Base-by-base conservation (phyloP, 2,329 filamentous ascomycete genomes). In the Arthrinium puccinioides region DNA sequence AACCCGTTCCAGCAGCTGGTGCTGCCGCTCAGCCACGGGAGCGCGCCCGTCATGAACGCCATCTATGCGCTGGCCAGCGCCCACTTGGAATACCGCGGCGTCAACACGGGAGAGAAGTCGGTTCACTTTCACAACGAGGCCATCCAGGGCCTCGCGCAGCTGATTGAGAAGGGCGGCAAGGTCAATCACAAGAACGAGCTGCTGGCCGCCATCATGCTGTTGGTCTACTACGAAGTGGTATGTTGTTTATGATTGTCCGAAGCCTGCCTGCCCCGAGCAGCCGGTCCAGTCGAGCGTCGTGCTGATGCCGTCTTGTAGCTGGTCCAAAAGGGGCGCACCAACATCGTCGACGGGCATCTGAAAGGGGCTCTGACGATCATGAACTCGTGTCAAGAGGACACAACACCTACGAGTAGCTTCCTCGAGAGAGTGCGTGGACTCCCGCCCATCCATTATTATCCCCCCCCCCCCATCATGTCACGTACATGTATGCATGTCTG, bases 21-120 rank as follows among this genome's bases (percentile, higher is more conserved):
- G 8, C 58, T 81, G n/a, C 77, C 77, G 3, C 60, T 82, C 26
- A 75, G 73, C 3, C 64, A 70, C 33, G 62, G 54, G 29, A 76
- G 73, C 49, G 62, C 64, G 1, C 70, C 75, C 1, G 70, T 95
- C 4, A 84, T 85, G 57, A 87, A 92, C 52, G 87, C 88, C 9
- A 83, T 96, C 42, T 88, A 86, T 41, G 87, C 88, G 1, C 66
- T 96, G 7, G 78, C 87, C 1, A 85, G 84, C 39, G 90, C 88
- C 41, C 92, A 95, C 55, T 66, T 94, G 40, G 84, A 90, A 46
- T 87, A 75, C 33, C 62, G 74, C 19, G 73, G 72, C 2, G 60
- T 75, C 6, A 59, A 68, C 19, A 70, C 68, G 6, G 54, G 60
- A 15, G 74, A 80, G 46, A 72, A 69, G 46, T 77, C 75, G 24